These are phyloP conservation scores for Trichoderma oligosporum DNA, from an alignment of 2,329 filamentous ascomycete genomes.

Conservation along the genomic window DNA sequence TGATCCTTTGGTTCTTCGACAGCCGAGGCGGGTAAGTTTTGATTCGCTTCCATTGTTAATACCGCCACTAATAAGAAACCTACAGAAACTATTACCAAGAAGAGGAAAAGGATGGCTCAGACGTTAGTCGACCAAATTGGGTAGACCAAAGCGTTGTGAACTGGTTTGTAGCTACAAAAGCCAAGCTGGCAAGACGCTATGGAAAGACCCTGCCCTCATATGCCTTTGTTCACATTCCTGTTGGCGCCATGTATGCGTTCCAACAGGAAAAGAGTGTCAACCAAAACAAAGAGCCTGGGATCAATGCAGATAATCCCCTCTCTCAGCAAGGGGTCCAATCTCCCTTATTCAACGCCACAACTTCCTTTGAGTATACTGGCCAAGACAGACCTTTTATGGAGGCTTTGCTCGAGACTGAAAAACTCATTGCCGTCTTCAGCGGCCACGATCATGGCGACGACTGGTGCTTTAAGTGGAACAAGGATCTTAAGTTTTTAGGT, in stretches of 20 bases:
- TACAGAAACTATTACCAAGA: neutral
- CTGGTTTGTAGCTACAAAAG: neutral
- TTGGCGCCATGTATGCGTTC: neutral
- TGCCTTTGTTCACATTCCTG: neutral
- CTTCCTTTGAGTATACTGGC: neutral
- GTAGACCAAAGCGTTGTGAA: neutral
- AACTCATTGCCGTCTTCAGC: neutral
- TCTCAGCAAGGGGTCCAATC: neutral
- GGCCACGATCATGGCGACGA: neutral
- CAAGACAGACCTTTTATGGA: neutral
- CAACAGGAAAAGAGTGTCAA: neutral
- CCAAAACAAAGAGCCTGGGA: neutral
- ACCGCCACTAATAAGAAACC: neutral
- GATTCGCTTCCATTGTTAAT: no score
- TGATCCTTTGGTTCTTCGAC: neutral
- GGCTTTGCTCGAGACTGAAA: neutral
- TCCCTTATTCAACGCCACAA: neutral
- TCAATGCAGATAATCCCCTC: neutral
- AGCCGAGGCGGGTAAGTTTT: neutral
- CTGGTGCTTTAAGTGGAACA: neutral
- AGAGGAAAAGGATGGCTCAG: neutral
- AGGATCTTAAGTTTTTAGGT: neutral
- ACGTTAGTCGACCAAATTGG: neutral
- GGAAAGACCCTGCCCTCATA: neutral
- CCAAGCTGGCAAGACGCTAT: neutral